Evolutionary conservation across 441 rosid genomes (phyloP), one percentile per base, ranked within the genome.

Genomic region (Erysimum cheiri): DNA sequence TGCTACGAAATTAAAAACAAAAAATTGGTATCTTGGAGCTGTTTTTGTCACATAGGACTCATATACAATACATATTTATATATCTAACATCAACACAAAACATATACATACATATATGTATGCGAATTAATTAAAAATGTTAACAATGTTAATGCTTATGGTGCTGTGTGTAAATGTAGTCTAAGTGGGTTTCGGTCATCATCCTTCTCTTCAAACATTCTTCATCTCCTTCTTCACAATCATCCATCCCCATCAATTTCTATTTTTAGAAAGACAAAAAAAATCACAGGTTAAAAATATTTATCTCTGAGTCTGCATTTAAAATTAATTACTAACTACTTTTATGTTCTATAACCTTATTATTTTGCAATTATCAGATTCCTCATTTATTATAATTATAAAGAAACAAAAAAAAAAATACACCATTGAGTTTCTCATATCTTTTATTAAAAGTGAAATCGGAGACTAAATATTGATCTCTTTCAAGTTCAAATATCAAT

Each of bases 81-180:
- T 40, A 37, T 12, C 55, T 61, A 62, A 43, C 17, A 53, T 26
- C 33, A 12, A 15, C 52, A 69, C 52, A 13, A 48, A 39, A 41
- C 35, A 62, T 19, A 39, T 6, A 28, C 26, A 46, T 7, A 39
- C 15, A 29, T 1, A 68, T 35, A 4, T 11, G 50, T 52, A 48
- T 17, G 60, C 52, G 24, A 62, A 48, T 11, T 39, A 64, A 72
- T 64, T 17, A 49, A 4, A 4, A 11, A 50, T 31, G 14, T 12
- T 13, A 32, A 52, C 6, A 63, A 53, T 13, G 50, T 84, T 76
- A 88, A 60, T 86, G 89, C 77, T 79, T 82, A 49, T 80, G 87
- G 22, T 85, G 85, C 59, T 88, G 92, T 19, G 92, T 87, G 81
- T 91, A 91, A 76, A 88, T 85, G 80, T 88, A 91, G 75, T 91